Evolutionary conservation across 2,329 filamentous ascomycete species (phyloP).

Genomic region (Sporothrix curviconia): DNA sequence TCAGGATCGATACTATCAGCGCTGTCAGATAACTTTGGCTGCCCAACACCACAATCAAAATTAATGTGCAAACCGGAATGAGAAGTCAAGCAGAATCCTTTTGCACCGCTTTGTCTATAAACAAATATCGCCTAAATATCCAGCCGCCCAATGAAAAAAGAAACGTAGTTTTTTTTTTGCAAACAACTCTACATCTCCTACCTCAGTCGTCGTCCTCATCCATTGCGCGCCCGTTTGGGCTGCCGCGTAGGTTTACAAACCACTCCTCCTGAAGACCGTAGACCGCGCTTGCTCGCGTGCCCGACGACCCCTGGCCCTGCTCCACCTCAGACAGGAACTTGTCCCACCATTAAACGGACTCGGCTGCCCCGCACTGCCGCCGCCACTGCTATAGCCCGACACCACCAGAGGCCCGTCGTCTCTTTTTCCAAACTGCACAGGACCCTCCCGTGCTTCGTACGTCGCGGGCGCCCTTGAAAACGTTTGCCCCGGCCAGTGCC

Average conservation of each 20-base stretch:
- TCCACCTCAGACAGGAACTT: slow-evolving; percentile 81
- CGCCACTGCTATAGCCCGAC: neutral
- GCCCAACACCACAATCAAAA: no score
- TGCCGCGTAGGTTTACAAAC: slow-evolving; percentile 39
- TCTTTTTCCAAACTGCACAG: slow-evolving; percentile 97
- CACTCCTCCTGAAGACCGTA: slow-evolving; percentile 64
- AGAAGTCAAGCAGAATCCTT: no score
- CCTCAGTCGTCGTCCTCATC: slow-evolving; percentile 60
- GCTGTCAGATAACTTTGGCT: no score
- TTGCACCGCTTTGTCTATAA: no score
- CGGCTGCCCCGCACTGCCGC: slow-evolving; percentile 41
- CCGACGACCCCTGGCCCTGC: slow-evolving; percentile 35
- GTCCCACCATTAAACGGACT: slow-evolving; percentile 93
- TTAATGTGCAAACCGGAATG: no score
- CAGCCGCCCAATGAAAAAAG: neutral
- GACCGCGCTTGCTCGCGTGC: slow-evolving; percentile 55
- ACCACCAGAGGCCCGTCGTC: slow-evolving; percentile 13
- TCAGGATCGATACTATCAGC: no score
- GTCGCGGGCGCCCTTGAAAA: slow-evolving; percentile 79
- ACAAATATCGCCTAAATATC: no score
- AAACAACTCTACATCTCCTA: neutral
- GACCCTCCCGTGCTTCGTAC: slow-evolving; percentile 82
- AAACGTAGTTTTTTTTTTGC: neutral
- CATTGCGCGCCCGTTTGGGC: slow-evolving; percentile 70
- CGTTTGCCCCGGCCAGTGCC: slow-evolving; percentile 82